Evolutionary conservation across 2,329 filamentous ascomycete genomes (phyloP).

Genomic region (Ascomycota sp.): DNA sequence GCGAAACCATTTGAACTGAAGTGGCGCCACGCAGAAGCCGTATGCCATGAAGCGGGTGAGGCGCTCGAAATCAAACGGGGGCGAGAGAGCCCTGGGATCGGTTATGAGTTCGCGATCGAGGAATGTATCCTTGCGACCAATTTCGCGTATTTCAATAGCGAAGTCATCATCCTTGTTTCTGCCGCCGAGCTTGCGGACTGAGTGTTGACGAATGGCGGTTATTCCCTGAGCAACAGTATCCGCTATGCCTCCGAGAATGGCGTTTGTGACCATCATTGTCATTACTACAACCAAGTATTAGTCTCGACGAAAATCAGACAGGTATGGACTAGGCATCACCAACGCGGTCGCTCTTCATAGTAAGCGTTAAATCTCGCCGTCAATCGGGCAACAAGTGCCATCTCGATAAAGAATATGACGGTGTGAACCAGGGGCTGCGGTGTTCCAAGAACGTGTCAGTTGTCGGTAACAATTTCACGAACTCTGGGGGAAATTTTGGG

Average conservation of each 20-base stretch:
- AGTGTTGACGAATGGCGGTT: constrained; percentile 56
- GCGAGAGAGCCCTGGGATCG: constrained; percentile 39
- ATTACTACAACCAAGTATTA: constrained; percentile 43
- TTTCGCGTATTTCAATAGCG: constrained; percentile 73
- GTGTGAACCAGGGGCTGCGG: constrained; percentile 68
- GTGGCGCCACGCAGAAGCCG: constrained; percentile 83
- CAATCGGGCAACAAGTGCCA: constrained; percentile 66
- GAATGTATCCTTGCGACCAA: constrained; percentile 61
- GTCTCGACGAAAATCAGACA: too few relatives aligned
- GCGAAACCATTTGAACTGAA: constrained; percentile 92
- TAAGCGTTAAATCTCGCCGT: constrained; percentile 80
- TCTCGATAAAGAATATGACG: constrained; percentile 70
- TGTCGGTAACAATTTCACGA: background rate
- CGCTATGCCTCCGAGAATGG: constrained; percentile 82
- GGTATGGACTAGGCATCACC: constrained; percentile 7
- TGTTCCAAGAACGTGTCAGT: background rate
- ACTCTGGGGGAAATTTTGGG: too few relatives aligned
- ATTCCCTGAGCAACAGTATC: constrained; percentile 91
- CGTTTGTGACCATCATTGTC: constrained; percentile 98
- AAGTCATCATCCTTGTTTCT: constrained; percentile 46
- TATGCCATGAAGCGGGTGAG: constrained; percentile 93
- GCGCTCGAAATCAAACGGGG: constrained; percentile 88
- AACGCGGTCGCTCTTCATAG: constrained; percentile 77
- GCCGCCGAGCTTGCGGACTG: constrained; percentile 40
- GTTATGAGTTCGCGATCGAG: constrained; percentile 45